Evolutionary conservation across 2,329 filamentous ascomycete genomes (phyloP).

Genomic region (Calonectria crousiana): DNA sequence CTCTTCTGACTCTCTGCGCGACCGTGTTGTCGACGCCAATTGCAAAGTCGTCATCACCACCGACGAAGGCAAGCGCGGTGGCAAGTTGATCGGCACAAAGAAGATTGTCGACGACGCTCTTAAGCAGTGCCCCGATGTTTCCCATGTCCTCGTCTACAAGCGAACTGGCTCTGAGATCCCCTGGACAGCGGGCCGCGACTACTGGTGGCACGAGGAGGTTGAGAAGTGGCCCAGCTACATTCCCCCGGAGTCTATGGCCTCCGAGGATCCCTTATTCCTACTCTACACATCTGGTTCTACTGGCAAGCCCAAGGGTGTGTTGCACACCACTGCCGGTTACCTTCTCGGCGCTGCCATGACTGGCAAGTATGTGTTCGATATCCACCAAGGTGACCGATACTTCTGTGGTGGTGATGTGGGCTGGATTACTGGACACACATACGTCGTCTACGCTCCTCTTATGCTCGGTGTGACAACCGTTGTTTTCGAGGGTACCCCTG

Average conservation of each 20-base stretch:
- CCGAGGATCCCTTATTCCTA: constrained; percentile 96
- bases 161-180: constrained; percentile 94
- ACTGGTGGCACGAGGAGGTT: constrained; percentile 99
- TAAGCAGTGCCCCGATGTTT: constrained; percentile 93
- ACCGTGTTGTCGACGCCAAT: constrained; percentile 91
- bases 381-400: constrained; percentile 92
- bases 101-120: constrained; percentile 98
- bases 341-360: constrained; percentile 93
- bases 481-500: constrained; percentile 97
- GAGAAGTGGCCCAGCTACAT: constrained; percentile 97
- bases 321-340: constrained; percentile 97
- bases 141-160: constrained; percentile 90
- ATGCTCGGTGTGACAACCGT: constrained; percentile 94
- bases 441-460: constrained; percentile 96
- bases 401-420: constrained; percentile 99
- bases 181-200: constrained; percentile 88
- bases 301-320: constrained; percentile 97
- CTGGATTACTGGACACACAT: constrained; percentile 99
- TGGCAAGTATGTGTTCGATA: constrained; percentile 99
- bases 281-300: constrained; percentile 98
- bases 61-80: constrained; percentile 97
- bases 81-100: constrained; percentile 97
- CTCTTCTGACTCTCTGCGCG: constrained; percentile 93
- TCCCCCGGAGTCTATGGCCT: constrained; percentile 87
- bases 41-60: constrained; percentile 96